Percentiles rank a stretch among this genome's conserved stretches.
Evolutionary conservation across 139 green algal species (phyloP).

Genomic region (Microglena sp.): DNA sequence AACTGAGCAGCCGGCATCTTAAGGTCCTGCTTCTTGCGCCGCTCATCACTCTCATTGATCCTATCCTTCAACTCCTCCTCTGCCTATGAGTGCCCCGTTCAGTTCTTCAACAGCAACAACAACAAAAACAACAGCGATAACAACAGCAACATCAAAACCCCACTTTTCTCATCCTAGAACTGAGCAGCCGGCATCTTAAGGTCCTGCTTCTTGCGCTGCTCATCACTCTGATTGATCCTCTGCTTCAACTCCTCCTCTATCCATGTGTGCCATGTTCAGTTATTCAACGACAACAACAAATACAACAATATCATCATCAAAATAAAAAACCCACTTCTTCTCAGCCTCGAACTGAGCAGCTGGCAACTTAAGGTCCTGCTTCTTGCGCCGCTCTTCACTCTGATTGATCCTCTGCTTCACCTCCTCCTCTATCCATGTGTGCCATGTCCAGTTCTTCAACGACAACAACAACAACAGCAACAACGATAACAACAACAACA

Average conservation of each 20-base stretch:
- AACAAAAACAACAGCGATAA: no score
- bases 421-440: no score
- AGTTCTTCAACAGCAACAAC: no score
- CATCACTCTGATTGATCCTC: constrained; percentile 30
- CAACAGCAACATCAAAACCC: no score
- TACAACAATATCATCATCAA: background rate
- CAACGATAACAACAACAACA: no score
- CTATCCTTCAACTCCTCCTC: constrained; percentile 20
- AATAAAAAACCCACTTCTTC: constrained; percentile 34
- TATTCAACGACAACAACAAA: no score
- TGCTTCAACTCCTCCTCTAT: constrained; percentile 20
- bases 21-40: constrained; percentile 32
- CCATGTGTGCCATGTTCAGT: no score
- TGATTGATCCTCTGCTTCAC: constrained; percentile 25
- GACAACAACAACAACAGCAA: no score
- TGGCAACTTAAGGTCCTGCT: constrained; percentile 42
- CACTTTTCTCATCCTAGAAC: constrained; percentile 46
- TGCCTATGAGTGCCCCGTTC: no score
- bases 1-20: constrained; percentile 48
- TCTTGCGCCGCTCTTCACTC: constrained; percentile 29
- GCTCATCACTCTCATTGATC: constrained; percentile 31
- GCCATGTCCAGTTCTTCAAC: no score
- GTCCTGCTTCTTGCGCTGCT: constrained; percentile 30
- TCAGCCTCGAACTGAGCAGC: constrained; percentile 44
- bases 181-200: constrained; percentile 46